phyloP scores from a whole-genome alignment of 2,329 filamentous ascomycete genomes.

The Penicillium sp. region DNA sequence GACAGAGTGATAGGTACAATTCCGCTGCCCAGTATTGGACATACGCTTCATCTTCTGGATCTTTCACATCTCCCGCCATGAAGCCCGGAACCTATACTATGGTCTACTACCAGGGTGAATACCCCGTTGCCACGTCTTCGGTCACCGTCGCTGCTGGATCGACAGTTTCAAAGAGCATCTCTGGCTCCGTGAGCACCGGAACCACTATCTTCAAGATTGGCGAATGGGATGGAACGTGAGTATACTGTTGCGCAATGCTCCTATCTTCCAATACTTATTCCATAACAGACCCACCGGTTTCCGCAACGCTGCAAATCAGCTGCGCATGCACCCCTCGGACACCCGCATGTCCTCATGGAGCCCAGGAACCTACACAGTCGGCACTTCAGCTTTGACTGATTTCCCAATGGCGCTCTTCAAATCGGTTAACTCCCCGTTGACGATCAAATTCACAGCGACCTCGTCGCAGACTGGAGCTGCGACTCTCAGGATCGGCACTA shows the following conservation, averaged over 20 bases:
- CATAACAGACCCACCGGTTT: conserved; percentile 56
- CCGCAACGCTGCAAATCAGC: conserved; percentile 67
- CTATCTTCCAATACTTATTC: conserved; percentile 6
- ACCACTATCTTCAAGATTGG: conserved; percentile 66
- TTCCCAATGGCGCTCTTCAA: conserved; percentile 71
- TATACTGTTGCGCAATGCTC: conserved; percentile 3
- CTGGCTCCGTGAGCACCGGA: conserved; percentile 50
- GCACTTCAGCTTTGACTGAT: conserved; percentile 52
- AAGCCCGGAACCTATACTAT: conserved; percentile 70
- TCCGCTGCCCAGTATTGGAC: conserved; percentile 65
- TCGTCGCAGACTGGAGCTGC: conserved; percentile 54
- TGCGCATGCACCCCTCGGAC: conserved; percentile 70
- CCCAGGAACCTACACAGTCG: conserved; percentile 63
- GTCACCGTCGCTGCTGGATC: conserved; percentile 55
- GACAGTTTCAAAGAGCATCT: conserved; percentile 54
- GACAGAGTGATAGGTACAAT: conserved; percentile 50
- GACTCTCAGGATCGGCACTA: conserved; percentile 67
- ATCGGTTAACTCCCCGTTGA: conserved; percentile 59
- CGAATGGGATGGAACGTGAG: conserved; percentile 62
- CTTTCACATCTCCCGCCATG: conserved; percentile 67
- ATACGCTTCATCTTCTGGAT: conserved; percentile 56
- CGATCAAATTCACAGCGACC: conserved; percentile 61
- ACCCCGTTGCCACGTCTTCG: conserved; percentile 53
- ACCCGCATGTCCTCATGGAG: conserved; percentile 64
- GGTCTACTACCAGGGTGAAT: conserved; percentile 64